Evolutionary conservation across 108 stramenopile genomes (phyloP).

Genomic region (Nitzschia sp.): DNA sequence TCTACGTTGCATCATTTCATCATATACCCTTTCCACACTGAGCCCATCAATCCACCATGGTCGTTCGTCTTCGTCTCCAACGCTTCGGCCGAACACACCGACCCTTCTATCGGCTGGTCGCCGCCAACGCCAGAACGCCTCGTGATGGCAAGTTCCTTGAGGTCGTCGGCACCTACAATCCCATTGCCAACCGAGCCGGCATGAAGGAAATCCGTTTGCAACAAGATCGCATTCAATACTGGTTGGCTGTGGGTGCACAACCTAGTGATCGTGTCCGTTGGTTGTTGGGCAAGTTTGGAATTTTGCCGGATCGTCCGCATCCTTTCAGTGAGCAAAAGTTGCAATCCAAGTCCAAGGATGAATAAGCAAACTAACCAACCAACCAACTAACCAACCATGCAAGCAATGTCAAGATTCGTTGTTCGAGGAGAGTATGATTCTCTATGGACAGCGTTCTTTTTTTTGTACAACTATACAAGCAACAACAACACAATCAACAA

Average conservation of each 20-base stretch:
- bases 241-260: slow-evolving; percentile 94
- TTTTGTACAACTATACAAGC: too few species aligned
- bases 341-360: slow-evolving; percentile 50
- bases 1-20: too few species aligned
- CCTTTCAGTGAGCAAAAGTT: slow-evolving; percentile 56
- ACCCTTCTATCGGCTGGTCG: slow-evolving; percentile 98
- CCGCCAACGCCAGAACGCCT: slow-evolving; percentile 87
- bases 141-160: slow-evolving; percentile 92
- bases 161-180: slow-evolving; percentile 97
- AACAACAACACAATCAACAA: too few species aligned
- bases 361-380: slow-evolving; percentile 31
- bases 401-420: too few species aligned
- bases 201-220: slow-evolving; percentile 96
- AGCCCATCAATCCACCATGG: too few species aligned
- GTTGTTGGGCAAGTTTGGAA: slow-evolving; percentile 94
- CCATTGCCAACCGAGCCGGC: slow-evolving; percentile 85
- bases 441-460: too few species aligned
- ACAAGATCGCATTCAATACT: slow-evolving; percentile 91
- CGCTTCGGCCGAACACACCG: slow-evolving; percentile 90
- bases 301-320: slow-evolving; percentile 79
- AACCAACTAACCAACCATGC: slow-evolving; percentile 1
- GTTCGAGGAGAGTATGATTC: too few species aligned
- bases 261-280: slow-evolving; percentile 92
- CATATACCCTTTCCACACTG: too few species aligned
- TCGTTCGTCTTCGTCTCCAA: slow-evolving; percentile 92